Evolutionary conservation across 768 basidiomycete species (phyloP), one percentile per base, ranked within the genome.

Genomic region (Kondoa subrosea): DNA sequence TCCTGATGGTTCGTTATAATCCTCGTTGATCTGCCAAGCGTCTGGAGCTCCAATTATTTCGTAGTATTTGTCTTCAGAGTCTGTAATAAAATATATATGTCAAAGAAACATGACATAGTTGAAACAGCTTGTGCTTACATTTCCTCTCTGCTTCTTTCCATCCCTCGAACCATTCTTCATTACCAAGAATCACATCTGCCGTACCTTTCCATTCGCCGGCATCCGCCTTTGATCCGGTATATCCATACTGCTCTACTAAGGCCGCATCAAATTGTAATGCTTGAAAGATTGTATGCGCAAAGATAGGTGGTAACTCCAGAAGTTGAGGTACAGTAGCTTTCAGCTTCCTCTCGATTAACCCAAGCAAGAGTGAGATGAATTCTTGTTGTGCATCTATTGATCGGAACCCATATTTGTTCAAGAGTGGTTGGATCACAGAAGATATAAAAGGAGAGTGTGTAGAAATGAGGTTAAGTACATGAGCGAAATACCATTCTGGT

Each of bases 401-500:
- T 32, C 60, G 69, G 31, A 34, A 56, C 2, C 2, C n/a, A 25
- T 2, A 17, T 0, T 4, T 17, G 25, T 16, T 59, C n/a, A 27
- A 40, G 34, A 56, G 34, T 21, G 63, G n/a, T 17, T 30, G 30
- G 56, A 50, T 56, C 3, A 66, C 31, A 14, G 27, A 25, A 56
- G n/a, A 30, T 21, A 64, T 25, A 76, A 96, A 92, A 1, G 81
- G 77, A 29, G 83, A 81, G 69, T 96, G 91, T 67, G 93, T 88
- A 72, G 91, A 89, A 15, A 84, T 82, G 68, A 87, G 83, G 75
- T 97, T 92, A 61, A 89, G 81, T 27, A 97, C 80, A 76, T 96
- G 89, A 1, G 90, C 86, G 75, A 97, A 88, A 74, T 89, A 96
- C 89, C 92, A 97, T 76, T 97, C 95, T 0, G 95, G 93, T 90